Conservation (phyloP, 2,329 filamentous ascomycete genomes). For the Ophiostoma quercus region DNA sequence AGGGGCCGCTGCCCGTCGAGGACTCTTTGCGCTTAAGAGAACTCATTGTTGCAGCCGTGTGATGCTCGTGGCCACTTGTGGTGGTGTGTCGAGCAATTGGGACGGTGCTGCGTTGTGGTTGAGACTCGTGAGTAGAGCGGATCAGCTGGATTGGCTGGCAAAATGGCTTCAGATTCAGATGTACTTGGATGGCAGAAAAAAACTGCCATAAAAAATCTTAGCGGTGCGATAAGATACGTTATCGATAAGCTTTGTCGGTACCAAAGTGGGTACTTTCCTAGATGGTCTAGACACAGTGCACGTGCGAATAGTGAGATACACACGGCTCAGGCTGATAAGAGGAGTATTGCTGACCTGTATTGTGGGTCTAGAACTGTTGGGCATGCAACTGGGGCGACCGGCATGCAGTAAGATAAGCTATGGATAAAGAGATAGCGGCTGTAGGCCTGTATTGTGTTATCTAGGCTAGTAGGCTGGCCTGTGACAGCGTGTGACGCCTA, state of each 20-base stretch:
- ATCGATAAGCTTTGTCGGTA: slow-evolving; percentile 23
- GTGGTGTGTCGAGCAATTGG: slow-evolving; percentile 14
- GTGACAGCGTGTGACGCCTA: neutral
- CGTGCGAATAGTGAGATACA: neutral
- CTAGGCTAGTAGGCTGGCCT: neutral
- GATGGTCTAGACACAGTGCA: slow-evolving; percentile 1
- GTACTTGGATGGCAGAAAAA: slow-evolving; percentile 16
- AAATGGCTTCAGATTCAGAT: slow-evolving; percentile 1
- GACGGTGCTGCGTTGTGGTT: slow-evolving; percentile 11
- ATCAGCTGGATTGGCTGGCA: slow-evolving; percentile 5
- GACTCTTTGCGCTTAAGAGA: slow-evolving; percentile 28
- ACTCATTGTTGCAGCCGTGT: slow-evolving; percentile 23
- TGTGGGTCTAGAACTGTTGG: neutral
- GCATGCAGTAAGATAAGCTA: slow-evolving; percentile 13
- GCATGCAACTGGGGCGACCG: slow-evolving; percentile 10
- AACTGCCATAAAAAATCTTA: slow-evolving; percentile 23
- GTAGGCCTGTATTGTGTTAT: neutral
- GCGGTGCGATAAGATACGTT: slow-evolving; percentile 23
- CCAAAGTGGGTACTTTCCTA: neutral
- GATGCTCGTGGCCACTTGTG: slow-evolving; percentile 17
- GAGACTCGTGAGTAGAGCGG: slow-evolving; percentile 10
- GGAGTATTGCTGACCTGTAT: neutral
- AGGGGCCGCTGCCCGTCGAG: slow-evolving; percentile 18
- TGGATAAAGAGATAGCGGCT: slow-evolving; percentile 7
- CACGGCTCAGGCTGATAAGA: slow-evolving; percentile 15